phyloP scores from a whole-genome alignment of 1,139 yeast genomes.

The Debaryomycetaceae sp. region DNA sequence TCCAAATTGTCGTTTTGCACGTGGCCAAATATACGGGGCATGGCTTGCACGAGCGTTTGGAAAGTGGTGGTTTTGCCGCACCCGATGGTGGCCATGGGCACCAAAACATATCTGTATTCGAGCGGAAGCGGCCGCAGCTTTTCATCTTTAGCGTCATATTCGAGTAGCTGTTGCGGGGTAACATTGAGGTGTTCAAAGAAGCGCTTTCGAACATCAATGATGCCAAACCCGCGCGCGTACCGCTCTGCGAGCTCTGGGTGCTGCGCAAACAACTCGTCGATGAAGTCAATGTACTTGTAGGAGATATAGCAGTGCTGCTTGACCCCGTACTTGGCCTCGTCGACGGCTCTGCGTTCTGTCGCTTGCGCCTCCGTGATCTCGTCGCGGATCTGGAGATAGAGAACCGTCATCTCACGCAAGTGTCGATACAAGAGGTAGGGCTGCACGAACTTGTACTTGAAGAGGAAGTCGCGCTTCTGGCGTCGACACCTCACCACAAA shows the following conservation, averaged over 20 bases:
- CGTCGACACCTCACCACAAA: conserved; percentile 73
- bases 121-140: conserved; percentile 4
- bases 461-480: conserved; percentile 54
- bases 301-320: conserved; percentile 55
- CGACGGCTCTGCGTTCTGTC: too few species aligned
- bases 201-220: conserved; percentile 62
- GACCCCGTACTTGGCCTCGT: conserved; percentile 36
- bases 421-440: conserved; percentile 90
- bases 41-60: conserved; percentile 62
- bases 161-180: conserved; percentile 4
- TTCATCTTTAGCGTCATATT: neutral
- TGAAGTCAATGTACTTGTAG: conserved; percentile 64
- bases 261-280: conserved; percentile 46
- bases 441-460: conserved; percentile 92
- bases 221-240: conserved; percentile 61
- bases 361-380: too few species aligned
- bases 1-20: conserved; percentile 82
- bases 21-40: too few species aligned
- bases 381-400: conserved; percentile 40
- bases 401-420: conserved; percentile 81
- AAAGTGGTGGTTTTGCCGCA: conserved; percentile 93
- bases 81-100: conserved; percentile 88
- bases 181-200: conserved; percentile 28
- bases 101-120: conserved; percentile 50
- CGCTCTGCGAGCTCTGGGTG: conserved; percentile 41